These are phyloP conservation scores for Hirsutella thompsonii DNA, from an alignment of 2,329 filamentous ascomycete species.

Conservation along the genomic window DNA sequence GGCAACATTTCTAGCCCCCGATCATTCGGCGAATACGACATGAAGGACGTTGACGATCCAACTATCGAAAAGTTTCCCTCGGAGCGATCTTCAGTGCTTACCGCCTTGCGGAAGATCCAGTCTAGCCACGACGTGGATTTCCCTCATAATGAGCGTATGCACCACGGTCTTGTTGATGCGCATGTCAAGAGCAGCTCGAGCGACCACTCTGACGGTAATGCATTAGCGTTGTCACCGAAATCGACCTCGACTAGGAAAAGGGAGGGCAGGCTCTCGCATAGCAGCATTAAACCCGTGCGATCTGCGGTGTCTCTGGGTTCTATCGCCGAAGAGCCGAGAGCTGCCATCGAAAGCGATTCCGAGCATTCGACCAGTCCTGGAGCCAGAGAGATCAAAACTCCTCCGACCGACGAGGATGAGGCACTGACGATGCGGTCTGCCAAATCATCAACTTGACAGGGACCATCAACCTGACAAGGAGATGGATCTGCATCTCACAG, in stretches of 20 bases:
- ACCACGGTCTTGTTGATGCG: constrained; percentile 23
- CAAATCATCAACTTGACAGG: neutral
- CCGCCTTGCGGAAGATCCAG: constrained; percentile 31
- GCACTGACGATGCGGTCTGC: constrained; percentile 18
- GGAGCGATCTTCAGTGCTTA: constrained; percentile 28
- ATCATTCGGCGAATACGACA: constrained; percentile 8
- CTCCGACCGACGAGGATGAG: constrained; percentile 26
- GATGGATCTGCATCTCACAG: too few relatives aligned
- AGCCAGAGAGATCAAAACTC: constrained; percentile 3
- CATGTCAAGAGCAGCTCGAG: constrained; percentile 15
- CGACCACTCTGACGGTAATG: neutral
- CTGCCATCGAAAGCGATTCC: neutral
- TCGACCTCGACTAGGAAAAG: constrained; percentile 3
- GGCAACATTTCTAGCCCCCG: constrained; percentile 7
- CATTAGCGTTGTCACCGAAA: neutral
- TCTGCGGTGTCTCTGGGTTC: constrained; percentile 29
- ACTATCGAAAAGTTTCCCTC: constrained; percentile 35
- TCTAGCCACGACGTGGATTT: constrained; percentile 28
- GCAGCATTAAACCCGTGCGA: constrained; percentile 20
- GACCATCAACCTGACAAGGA: too few relatives aligned
- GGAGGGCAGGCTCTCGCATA: constrained; percentile 18
- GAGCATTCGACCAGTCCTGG: neutral
- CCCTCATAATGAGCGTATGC: constrained; percentile 19
- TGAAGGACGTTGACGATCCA: constrained; percentile 29
- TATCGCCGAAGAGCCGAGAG: constrained; percentile 30